Conservation (phyloP, 495 filamentous ascomycete genomes). For the Trichoderma virens region DNA sequence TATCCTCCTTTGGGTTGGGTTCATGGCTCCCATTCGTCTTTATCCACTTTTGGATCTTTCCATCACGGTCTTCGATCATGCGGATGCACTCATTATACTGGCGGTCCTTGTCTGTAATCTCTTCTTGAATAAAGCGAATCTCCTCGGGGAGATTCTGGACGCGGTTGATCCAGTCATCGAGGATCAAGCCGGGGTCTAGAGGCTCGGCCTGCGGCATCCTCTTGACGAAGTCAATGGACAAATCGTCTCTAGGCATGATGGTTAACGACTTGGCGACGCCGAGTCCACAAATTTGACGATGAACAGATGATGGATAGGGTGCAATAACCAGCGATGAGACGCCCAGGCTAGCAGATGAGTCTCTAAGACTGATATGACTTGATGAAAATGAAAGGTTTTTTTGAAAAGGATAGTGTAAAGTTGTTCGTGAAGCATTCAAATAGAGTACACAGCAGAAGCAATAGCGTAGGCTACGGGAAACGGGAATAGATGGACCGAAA, state of each 20-base stretch:
- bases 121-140: slow-evolving; percentile 86
- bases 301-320: background rate
- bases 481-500: background rate
- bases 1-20: slow-evolving; percentile 80
- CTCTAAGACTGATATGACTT: background rate
- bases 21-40: slow-evolving; percentile 72
- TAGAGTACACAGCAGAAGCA: background rate
- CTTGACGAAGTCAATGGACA: slow-evolving; percentile 50
- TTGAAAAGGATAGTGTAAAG: background rate
- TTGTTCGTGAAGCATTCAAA: background rate
- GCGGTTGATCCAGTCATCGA: slow-evolving; percentile 85
- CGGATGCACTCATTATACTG: slow-evolving; percentile 64
- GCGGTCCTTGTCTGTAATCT: slow-evolving; percentile 85
- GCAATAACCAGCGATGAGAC: background rate
- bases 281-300: background rate
- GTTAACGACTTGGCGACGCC: slow-evolving; percentile 19
- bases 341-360: background rate
- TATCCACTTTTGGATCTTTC: slow-evolving; percentile 82
- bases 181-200: slow-evolving; percentile 74
- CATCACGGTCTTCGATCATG: slow-evolving; percentile 69
- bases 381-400: background rate
- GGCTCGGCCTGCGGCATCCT: slow-evolving; percentile 45
- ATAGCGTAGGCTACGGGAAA: background rate
- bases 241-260: slow-evolving; percentile 56
- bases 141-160: slow-evolving; percentile 87